Percentiles rank a stretch among this genome's conserved stretches.
Evolutionary conservation across 768 basidiomycete species (phyloP).

Genomic region (Hemileccinum impolitum): DNA sequence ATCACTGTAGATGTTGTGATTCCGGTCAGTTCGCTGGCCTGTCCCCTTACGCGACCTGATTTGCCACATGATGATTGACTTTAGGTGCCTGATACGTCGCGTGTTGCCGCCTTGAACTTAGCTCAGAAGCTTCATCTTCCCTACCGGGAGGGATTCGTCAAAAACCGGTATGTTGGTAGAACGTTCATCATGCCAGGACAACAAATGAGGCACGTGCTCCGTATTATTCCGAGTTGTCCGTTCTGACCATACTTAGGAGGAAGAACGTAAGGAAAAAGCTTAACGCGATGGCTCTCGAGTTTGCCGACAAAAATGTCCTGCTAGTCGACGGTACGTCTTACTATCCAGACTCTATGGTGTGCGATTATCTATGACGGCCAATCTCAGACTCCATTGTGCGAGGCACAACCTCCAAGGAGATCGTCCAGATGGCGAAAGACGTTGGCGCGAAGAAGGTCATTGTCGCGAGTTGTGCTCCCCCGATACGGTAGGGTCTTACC

Average conservation of each 20-base stretch:
- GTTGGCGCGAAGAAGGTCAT: constrained; percentile 96
- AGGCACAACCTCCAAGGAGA: constrained; percentile 97
- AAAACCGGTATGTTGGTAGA: constrained; percentile 96
- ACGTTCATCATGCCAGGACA: constrained; percentile 99
- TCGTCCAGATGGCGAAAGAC: constrained; percentile 98
- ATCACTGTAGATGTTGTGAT: constrained; percentile 93
- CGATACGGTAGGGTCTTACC: constrained; percentile 64
- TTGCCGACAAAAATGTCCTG: constrained; percentile 85
- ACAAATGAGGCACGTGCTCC: constrained; percentile 71
- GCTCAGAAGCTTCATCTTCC: constrained; percentile 88
- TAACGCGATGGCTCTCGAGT: constrained; percentile 98
- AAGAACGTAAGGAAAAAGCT: constrained; percentile 95
- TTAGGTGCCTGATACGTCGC: constrained; percentile 92
- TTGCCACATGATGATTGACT: not conserved
- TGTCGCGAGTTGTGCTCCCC: constrained; percentile 95
- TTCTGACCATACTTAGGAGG: constrained; percentile 43
- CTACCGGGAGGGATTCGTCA: constrained; percentile 97
- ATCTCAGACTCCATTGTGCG: constrained; percentile 91
- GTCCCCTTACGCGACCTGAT: not conserved
- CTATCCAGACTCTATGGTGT: not conserved
- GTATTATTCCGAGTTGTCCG: not conserved
- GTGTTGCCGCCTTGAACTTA: constrained; percentile 93
- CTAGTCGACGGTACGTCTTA: constrained; percentile 81
- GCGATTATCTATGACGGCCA: not conserved
- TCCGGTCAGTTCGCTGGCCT: constrained; percentile 49